Base-by-base conservation (phyloP, 495 filamentous ascomycete species). In the Annulohypoxylon bovei region DNA sequence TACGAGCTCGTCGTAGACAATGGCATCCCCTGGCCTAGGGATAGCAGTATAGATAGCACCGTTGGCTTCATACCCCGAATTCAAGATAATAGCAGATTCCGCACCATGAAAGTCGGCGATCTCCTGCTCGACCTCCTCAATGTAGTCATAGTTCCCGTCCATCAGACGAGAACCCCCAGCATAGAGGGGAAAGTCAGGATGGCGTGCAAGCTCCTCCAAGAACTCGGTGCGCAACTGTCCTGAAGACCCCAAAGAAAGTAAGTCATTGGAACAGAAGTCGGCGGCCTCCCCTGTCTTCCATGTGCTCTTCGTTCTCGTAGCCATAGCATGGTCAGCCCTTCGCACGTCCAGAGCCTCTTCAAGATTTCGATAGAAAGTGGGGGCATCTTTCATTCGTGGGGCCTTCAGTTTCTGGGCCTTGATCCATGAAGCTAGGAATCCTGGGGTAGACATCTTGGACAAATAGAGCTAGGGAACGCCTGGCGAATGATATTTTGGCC, bases 41-140 rank as follows among this genome's bases (percentile, higher is more conserved):
- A 91, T 74, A 27, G 80, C 81, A 0, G 83, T 77, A 8, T 85
- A 83, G 7, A 89, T 80, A 4, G 84, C 87, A 0, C 84, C 80
- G 71, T 90, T 91, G 11, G 88, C 89, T 65, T 89, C 86, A 67
- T 81, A 91, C 5, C 88, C 89, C 0, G 88, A 89, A 60, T 87
- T 86, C 71, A 86, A 83, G 0, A 91, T 75, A 7, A 90, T 76
- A 0, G 79, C 89, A 0, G 78, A 76, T 1, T 82, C 79, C 0
- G 87, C 88, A 18, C 80, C 64, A 52, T 90, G 88, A 68, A 90
- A 90, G 0, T 68, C 66, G 0, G 89, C 89, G 44, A 91, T 85
- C n/a, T 85, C 82, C 16, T 65, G 67, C 72, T 91, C 89, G 0
- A 89, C 77, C 2, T 82, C 69, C 63, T 89, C 85, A 0, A 87